Base-by-base conservation (phyloP, 306 rosid genomes). In the Vigna nakashimae region DNA sequence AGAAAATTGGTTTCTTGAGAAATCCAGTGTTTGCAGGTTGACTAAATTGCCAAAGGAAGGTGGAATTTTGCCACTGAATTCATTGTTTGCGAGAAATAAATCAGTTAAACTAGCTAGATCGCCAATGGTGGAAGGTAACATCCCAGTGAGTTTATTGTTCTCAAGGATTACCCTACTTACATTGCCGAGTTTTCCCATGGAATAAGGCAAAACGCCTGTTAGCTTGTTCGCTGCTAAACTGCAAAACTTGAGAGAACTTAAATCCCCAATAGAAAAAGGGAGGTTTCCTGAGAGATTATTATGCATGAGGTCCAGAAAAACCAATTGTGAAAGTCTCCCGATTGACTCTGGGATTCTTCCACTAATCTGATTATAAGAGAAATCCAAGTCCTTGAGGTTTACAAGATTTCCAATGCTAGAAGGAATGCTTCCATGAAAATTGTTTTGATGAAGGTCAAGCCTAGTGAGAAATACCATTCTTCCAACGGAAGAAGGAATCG, bases 401-500 rank as follows among this genome's bases (percentile, higher is more conserved):
- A 74, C 80, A 45, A 89, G 86, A 55, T 83, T 69, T 2, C 90
- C 91, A 57, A 88, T 71, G 68, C 82, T 75, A 1, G 11, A 9
- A 34, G 92, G 92, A 85, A 89, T 76, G 1, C 16, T 42, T 3
- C 87, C 87, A 24, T 69, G 51, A 26, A 89, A 83, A 2, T 78
- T 77, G 76, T 91, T 89, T 5, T 80, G 83, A 43, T 83, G 89
- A 64, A 91, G 80, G 71, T 91, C 87, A 65, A 91, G 84, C 72
- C 82, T 79, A 10, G 58, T 72, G 0, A 86, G 75, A 62, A 55
- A 64, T 17, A n/a, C 64, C 84, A 89, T 28, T 17, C 76, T 84
- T 30, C 85, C 87, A 80, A 84, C 59, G 22, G 88, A 84, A 52
- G 12, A 52, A 34, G 93, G 92, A 67, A 91, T 75, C 9, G 65